Percentiles rank a stretch among this genome's conserved stretches.
Conservation (phyloP, 371 early-diverging fungal species). For the Fennellomyces sp. region DNA sequence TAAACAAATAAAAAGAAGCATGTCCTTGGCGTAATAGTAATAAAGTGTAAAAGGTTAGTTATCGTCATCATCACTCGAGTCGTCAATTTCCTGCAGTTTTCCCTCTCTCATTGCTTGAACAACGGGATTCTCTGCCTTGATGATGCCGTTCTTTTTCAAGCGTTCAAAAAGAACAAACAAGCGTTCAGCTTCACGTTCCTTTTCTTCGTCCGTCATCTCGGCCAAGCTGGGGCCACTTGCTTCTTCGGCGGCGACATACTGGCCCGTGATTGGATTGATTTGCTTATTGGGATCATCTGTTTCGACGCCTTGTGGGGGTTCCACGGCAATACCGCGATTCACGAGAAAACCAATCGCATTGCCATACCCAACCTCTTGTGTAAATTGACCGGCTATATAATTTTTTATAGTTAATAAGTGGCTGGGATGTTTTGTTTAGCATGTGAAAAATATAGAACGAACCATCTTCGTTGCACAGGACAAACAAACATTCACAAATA, state of each 20-base stretch:
- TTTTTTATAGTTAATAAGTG: no score
- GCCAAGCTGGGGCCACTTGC: slow-evolving; percentile 58
- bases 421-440: neutral
- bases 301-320: slow-evolving; percentile 22
- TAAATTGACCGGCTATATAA: slow-evolving; percentile 65
- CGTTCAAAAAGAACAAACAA: slow-evolving; percentile 93
- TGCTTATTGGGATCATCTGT: slow-evolving; percentile 12
- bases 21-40: no score
- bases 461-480: slow-evolving; percentile 81
- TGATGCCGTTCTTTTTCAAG: slow-evolving; percentile 88
- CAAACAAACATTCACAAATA: slow-evolving; percentile 75
- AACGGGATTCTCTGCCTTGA: slow-evolving; percentile 72
- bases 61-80: slow-evolving; percentile 3
- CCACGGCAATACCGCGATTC: slow-evolving; percentile 62
- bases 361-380: slow-evolving; percentile 87
- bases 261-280: slow-evolving; percentile 90
- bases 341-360: slow-evolving; percentile 90
- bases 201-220: slow-evolving; percentile 95
- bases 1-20: no score
- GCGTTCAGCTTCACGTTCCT: slow-evolving; percentile 91
- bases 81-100: slow-evolving; percentile 29
- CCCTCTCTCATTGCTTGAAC: slow-evolving; percentile 56
- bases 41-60: no score
- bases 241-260: slow-evolving; percentile 44
- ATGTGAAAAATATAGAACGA: slow-evolving; percentile 13